phyloP scores from a whole-genome alignment of 2,329 filamentous ascomycete species.

The Plenodomus lindquistii region DNA sequence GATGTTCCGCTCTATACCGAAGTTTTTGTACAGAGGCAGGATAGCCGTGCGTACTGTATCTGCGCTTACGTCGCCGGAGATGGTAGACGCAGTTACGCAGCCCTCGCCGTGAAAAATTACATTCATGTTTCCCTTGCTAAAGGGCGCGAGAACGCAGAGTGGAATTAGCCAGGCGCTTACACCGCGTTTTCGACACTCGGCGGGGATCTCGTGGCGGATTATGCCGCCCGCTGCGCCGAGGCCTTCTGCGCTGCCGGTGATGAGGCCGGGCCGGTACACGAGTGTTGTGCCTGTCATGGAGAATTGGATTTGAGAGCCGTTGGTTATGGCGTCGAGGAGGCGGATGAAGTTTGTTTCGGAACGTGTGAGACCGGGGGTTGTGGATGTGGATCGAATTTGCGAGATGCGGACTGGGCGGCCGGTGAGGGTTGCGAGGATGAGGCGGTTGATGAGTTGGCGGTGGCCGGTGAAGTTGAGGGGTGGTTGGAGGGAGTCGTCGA shows the following conservation, averaged over 20 bases:
- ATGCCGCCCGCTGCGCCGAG: conserved; percentile 74
- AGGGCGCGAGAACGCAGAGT: conserved; percentile 86
- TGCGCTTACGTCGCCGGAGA: conserved; percentile 82
- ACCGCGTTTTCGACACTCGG: conserved; percentile 75
- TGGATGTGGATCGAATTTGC: conserved; percentile 86
- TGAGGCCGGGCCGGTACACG: conserved; percentile 87
- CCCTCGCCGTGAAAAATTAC: conserved; percentile 87
- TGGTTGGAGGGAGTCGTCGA: conserved; percentile 47
- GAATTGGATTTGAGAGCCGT: conserved; percentile 92
- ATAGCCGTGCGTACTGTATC: conserved; percentile 94
- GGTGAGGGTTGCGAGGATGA: conserved; percentile 88
- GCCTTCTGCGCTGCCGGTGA: conserved; percentile 80
- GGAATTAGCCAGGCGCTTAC: conserved; percentile 91
- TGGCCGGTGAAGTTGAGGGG: conserved; percentile 80
- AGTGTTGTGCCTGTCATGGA: conserved; percentile 94
- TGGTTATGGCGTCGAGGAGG: conserved; percentile 91
- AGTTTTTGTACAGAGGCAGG: conserved; percentile 84
- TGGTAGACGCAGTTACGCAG: conserved; percentile 86
- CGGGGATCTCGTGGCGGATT: conserved; percentile 78
- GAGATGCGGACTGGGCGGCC: conserved; percentile 89
- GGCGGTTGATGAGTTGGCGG: conserved; percentile 77
- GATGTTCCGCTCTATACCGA: conserved; percentile 84
- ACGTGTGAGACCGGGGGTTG: conserved; percentile 83
- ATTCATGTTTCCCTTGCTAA: conserved; percentile 88
- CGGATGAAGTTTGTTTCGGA: conserved; percentile 96